Evolutionary conservation across 2,329 filamentous ascomycete genomes (phyloP), one percentile per base, ranked within the genome.

Genomic region (Metarhizium humberi): DNA sequence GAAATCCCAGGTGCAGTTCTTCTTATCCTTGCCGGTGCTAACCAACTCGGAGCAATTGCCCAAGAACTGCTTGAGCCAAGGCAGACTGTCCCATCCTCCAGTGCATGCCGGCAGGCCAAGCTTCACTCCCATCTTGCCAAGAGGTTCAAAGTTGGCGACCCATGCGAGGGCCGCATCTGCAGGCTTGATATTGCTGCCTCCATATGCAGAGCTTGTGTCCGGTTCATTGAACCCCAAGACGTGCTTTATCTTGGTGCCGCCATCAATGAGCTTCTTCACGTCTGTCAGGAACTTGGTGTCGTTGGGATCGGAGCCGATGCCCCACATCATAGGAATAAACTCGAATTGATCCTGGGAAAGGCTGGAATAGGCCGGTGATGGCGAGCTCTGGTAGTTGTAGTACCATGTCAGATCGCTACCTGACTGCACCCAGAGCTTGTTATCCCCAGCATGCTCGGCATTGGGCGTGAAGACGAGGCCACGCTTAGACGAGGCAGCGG

Each of bases 261-360:
- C 56, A 10, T 65, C 62, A 54, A 89, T 76, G 52, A 85, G 74
- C 1, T 62, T 59, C 62, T 75, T 78, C 43, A 92, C 80, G 2
- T 77, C 73, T 55, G 77, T 70, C 45, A 84, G 75, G 68, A 92
- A 92, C 0, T 76, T 73, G 0, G 78, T 83, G 64, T 81, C 77
- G 55, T 75, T 71, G 32, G 72, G 67, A 55, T 76, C 66, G 13
- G 69, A 57, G 3, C 74, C 71, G 10, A 80, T 73, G 36, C 87
- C 87, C 85, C 86, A 92, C 57, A 91, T 79, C 88, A 91, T 90
- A 52, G 89, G 88, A 1, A 92, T 84, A 68, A 90, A 94, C 67
- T 88, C 78, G 61, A 92, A 81, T 14, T 76, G 69, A 14, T 74
- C 71, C 61, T 85, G 79, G 0, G 76, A 62, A 34, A 75, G 63